Base-by-base conservation (phyloP, 2,329 filamentous ascomycete genomes). In the Lachnellula hyalina region DNA sequence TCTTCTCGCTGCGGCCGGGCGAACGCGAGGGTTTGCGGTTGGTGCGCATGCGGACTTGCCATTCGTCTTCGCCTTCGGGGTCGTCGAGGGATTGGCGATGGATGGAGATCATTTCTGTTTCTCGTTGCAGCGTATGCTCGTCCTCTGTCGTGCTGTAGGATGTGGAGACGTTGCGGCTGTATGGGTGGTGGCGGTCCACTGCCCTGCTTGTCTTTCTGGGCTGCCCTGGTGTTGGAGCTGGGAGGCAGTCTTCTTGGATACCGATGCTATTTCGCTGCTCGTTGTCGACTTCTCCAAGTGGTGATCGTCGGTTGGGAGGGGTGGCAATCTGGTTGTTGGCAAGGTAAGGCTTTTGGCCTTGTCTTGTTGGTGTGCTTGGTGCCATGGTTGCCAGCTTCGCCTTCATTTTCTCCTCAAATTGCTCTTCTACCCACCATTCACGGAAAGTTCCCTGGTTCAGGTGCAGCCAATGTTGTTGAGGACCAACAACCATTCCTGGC, bases 381-480 rank as follows among this genome's bases (percentile, higher is more conserved):
- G 64, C 65, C 50, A 66, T 65, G 51, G 52, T 63, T 9, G 72
- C 73, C 23, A 80, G 75, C 65, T 82, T 74, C 68, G 86, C 82
- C 69, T 81, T 83, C 67, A 70, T 66, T 44, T 68, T 70, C 52
- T 68, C 61, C 54, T 71, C 69, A 36, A 67, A 68, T 45, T 77
- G 79, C 68, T 89, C 86, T 67, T 89, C 85, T 61, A 83, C 80
- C 90, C 92, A 97, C 94, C 94, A 99, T 73, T 97, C 91, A n/a
- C 94, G 84, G 84, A 99, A 99, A 36, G 89, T 86, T 36, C 89
- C 89, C 73, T 99, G 94, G 75, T 99, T 96, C 59, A 99, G 82
- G 70, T 99, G 94, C 52, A 99, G 82, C 94, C 94, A 99, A 74
- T 99, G 94, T 74, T 99, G 94, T 70, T 99, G 94, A 40, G 94